These are phyloP conservation scores for Citrus medica DNA, from an alignment of 345 rosid genomes.

Conservation along the genomic window DNA sequence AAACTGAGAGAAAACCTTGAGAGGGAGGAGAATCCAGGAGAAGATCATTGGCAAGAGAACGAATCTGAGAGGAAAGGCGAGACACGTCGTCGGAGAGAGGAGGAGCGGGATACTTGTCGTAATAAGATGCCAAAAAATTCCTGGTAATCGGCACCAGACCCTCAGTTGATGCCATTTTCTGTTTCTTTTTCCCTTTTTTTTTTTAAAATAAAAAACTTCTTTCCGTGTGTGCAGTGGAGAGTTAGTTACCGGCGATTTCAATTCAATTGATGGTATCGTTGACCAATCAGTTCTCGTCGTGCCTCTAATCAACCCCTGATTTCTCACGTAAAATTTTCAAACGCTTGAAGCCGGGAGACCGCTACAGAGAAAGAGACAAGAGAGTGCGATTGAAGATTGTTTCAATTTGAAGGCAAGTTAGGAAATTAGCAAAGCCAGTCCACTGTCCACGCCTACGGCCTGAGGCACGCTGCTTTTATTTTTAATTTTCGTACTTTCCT, in stretches of 20 bases:
- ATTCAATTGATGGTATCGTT: no score
- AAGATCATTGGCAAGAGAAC: constrained; percentile 51
- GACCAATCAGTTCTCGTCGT: background rate
- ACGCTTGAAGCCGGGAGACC: background rate
- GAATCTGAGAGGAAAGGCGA: constrained; percentile 61
- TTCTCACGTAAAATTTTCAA: background rate
- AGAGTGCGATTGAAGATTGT: background rate
- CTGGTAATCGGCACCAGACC: constrained; percentile 90
- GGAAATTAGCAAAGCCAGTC: background rate
- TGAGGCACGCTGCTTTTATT: background rate
- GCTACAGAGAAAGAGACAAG: background rate
- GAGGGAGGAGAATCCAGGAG: constrained; percentile 51
- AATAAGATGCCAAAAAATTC: constrained; percentile 68
- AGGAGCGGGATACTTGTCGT: constrained; percentile 67
- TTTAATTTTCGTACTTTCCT: background rate
- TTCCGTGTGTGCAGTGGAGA: no score
- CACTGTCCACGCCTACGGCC: background rate
- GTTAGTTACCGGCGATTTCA: background rate
- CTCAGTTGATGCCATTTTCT: constrained; percentile 70
- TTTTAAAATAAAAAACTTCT: no score
- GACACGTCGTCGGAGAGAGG: constrained; percentile 73
- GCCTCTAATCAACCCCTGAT: background rate
- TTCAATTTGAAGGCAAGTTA: background rate
- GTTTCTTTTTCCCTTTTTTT: no score
- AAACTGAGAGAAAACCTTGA: constrained; percentile 39